Evolutionary conservation across 1,139 yeast species (phyloP).

Genomic region (Taiozyma onychis): DNA sequence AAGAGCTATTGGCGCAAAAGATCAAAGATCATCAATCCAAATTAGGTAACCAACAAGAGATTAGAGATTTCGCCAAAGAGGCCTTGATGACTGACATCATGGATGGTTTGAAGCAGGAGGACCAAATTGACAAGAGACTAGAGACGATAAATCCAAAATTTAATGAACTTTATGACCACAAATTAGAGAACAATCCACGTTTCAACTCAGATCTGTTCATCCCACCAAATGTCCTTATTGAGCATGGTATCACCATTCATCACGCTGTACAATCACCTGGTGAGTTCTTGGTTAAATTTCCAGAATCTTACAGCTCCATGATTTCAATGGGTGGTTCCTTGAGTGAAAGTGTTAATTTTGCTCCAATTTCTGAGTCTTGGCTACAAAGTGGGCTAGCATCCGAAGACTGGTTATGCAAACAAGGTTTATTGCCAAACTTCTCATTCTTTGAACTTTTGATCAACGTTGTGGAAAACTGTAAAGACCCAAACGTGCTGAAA

Average conservation of each 20-base stretch:
- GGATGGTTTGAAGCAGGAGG: slow-evolving; percentile 14
- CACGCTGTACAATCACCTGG: slow-evolving; percentile 54
- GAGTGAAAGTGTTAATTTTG: slow-evolving; percentile 51
- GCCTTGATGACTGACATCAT: slow-evolving; percentile 19
- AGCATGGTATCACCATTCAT: slow-evolving; percentile 41
- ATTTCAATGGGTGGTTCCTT: slow-evolving; percentile 51
- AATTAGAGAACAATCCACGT: slow-evolving; percentile 1
- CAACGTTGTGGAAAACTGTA: slow-evolving; percentile 40
- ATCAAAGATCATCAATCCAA: slow-evolving; percentile 10
- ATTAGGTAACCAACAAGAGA: slow-evolving; percentile 6
- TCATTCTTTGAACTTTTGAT: slow-evolving; percentile 43
- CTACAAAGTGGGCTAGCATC: slow-evolving; percentile 42
- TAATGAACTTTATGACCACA: slow-evolving; percentile 14
- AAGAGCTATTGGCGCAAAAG: slow-evolving; percentile 34
- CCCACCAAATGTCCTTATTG: slow-evolving; percentile 42
- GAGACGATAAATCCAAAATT: slow-evolving; percentile 11
- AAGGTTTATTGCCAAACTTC: slow-evolving; percentile 40
- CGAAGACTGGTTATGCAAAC: slow-evolving; percentile 48
- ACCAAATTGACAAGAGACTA: slow-evolving; percentile 12
- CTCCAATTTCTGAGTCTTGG: slow-evolving; percentile 47
- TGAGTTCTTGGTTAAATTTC: slow-evolving; percentile 52
- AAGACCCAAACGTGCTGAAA: slow-evolving; percentile 29
- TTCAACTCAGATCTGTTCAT: slow-evolving; percentile 27
- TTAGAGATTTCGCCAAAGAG: slow-evolving; percentile 18
- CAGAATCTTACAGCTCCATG: slow-evolving; percentile 45